A percentile compares a stretch with the other conserved stretches of the same genome.
phyloP scores from a whole-genome alignment of 2,329 filamentous ascomycete genomes.

The Trichoderma cornu-damae region DNA sequence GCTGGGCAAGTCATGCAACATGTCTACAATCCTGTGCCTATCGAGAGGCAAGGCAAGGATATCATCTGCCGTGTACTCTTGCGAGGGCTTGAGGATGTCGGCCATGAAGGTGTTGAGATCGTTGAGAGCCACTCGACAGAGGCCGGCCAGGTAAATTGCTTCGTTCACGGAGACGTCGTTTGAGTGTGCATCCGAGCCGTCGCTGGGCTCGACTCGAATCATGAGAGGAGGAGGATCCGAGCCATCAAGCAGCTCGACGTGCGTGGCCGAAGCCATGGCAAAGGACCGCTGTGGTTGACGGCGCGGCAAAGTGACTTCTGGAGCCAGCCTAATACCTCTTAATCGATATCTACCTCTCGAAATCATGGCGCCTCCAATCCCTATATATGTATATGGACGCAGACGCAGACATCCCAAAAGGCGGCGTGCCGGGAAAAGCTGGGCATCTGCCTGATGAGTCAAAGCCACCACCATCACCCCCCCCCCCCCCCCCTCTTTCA shows the following conservation, averaged over 20 bases:
- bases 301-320: too few relatives aligned
- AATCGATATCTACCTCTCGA: neutral
- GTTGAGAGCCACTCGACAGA: slow-evolving; percentile 30
- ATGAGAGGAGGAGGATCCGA: slow-evolving; percentile 23
- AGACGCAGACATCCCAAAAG: neutral
- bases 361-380: neutral
- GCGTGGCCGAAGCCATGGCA: slow-evolving; percentile 32
- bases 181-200: neutral
- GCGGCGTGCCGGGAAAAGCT: neutral
- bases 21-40: slow-evolving; percentile 29
- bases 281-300: neutral
- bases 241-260: slow-evolving; percentile 24
- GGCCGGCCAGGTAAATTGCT: slow-evolving; percentile 27
- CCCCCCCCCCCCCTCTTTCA: neutral
- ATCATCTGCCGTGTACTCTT: slow-evolving; percentile 33
- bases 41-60: slow-evolving; percentile 33
- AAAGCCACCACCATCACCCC: too few relatives aligned
- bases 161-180: slow-evolving; percentile 21
- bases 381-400: neutral
- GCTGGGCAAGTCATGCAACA: slow-evolving; percentile 32
- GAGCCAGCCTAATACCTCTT: too few relatives aligned
- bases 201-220: slow-evolving; percentile 1
- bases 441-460: neutral
- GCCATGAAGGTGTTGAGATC: slow-evolving; percentile 27
- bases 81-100: slow-evolving; percentile 30